Base-by-base conservation (phyloP, 1,284 basidiomycete species). In the Paramarasmius palmivorus region DNA sequence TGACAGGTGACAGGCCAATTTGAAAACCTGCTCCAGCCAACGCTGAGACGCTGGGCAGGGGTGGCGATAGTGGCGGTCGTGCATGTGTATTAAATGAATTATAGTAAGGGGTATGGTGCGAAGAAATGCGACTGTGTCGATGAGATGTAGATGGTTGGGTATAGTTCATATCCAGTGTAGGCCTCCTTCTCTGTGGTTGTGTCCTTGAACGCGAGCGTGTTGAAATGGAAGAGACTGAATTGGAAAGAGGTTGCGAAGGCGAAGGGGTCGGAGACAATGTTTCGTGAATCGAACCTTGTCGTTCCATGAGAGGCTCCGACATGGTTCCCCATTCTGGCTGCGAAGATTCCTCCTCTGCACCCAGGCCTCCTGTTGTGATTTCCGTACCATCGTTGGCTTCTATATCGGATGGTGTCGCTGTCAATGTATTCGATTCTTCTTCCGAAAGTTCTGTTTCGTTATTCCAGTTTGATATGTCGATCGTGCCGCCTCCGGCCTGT, bases 1-100 rank as follows among this genome's bases (percentile, higher is more conserved):
- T 88, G 51, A 86, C 72, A 12, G 88, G 85, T 20, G 85, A 88
- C 41, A 90, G 63, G 3, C 88, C 88, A 58, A 90, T 90, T 58
- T 85, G 83, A 68, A 90, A 83, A 6, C 86, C 86, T 3, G 70
- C 60, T 14, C 77, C 73, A 14, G 68, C 64, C 14, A 78, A 58
- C 19, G 73, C 70, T 6, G 77, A 72, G 17, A 74, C 71, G 6
- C 67, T 65, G 42, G 57, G 62, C 39, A 70, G 62, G 23, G 63
- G 65, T 26, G 66, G 65, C 35, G 66, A 66, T 42, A 58, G 47
- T 17, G 57, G 44, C 37, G 50, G 37, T 23, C 45, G 38, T 23
- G 51, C 36, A 22, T 38, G 37, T 44, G 52, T 49, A 50, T 55
- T 37, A 40, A 47, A 48, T 45, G 53, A 46, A 46, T 46, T 46